phyloP scores from a whole-genome alignment of 202 grass and related monocot species.

The Zizania palustris region DNA sequence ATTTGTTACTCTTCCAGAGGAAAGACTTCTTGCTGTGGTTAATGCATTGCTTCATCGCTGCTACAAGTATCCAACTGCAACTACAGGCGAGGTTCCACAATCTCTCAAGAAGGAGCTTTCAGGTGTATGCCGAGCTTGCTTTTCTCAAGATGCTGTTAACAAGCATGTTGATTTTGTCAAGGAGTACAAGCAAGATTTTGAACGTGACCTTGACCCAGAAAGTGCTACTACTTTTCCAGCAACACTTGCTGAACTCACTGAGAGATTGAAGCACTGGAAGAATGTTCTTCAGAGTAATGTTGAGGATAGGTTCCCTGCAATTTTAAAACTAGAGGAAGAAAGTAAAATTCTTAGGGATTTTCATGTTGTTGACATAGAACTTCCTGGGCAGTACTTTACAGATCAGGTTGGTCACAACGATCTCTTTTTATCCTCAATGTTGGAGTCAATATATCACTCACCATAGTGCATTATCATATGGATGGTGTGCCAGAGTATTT shows the following conservation, averaged over 20 bases:
- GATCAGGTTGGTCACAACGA: slow-evolving; percentile 71
- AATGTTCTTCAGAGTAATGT: slow-evolving; percentile 99
- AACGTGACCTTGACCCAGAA: slow-evolving; percentile 96
- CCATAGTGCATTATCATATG: neutral
- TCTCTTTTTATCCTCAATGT: slow-evolving; percentile 24
- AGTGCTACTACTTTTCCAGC: slow-evolving; percentile 91
- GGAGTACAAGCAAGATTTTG: slow-evolving; percentile 98
- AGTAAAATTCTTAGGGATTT: slow-evolving; percentile 95
- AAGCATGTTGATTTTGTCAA: slow-evolving; percentile 99
- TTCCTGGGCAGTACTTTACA: slow-evolving; percentile 94
- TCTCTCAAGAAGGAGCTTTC: slow-evolving; percentile 96
- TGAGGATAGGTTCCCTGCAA: slow-evolving; percentile 93
- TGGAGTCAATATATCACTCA: slow-evolving; percentile 15
- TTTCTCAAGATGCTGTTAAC: slow-evolving; percentile 97
- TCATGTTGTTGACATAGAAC: slow-evolving; percentile 94
- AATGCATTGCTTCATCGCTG: slow-evolving; percentile 98
- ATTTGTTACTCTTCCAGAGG: slow-evolving; percentile 99
- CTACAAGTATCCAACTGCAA: slow-evolving; percentile 99
- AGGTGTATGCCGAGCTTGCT: slow-evolving; percentile 97
- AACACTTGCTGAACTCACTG: slow-evolving; percentile 86
- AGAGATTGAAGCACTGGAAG: slow-evolving; percentile 98
- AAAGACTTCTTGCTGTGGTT: slow-evolving; percentile 94
- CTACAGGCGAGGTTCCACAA: slow-evolving; percentile 93
- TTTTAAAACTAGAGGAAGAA: slow-evolving; percentile 97
- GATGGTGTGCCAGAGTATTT: neutral